Percentiles rank a stretch among this genome's conserved stretches.
These are phyloP conservation scores for Galerina sulciceps DNA, from an alignment of 768 basidiomycete genomes.

Conservation along the genomic window DNA sequence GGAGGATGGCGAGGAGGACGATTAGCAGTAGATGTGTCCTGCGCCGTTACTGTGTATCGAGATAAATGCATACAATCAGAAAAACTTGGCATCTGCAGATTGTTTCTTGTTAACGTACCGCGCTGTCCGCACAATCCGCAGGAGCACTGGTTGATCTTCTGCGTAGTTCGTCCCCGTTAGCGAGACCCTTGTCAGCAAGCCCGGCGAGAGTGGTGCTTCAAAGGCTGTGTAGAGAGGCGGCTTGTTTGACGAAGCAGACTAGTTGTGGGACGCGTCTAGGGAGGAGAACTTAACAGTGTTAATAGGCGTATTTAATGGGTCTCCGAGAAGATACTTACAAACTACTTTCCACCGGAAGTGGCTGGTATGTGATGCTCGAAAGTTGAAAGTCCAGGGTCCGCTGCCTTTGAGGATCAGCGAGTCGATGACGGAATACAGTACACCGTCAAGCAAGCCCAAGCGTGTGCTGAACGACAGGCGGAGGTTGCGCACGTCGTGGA, in stretches of 20 bases:
- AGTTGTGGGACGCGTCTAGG: slow-evolving; percentile 73
- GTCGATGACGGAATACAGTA: slow-evolving; percentile 89
- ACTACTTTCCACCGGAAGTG: slow-evolving; percentile 28
- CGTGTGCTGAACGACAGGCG: slow-evolving; percentile 85
- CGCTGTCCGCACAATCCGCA: slow-evolving; percentile 59
- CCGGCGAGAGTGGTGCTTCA: slow-evolving; percentile 90
- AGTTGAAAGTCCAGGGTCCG: slow-evolving; percentile 94
- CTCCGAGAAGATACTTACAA: slow-evolving; percentile 24
- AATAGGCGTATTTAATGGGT: background rate
- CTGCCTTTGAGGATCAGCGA: slow-evolving; percentile 82
- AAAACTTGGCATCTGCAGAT: too few species aligned
- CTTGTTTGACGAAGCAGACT: slow-evolving; percentile 62
- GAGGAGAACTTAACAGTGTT: slow-evolving; percentile 18
- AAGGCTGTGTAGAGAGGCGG: slow-evolving; percentile 88
- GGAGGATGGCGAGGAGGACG: too few species aligned
- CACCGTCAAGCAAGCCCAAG: slow-evolving; percentile 85
- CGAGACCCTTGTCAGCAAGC: slow-evolving; percentile 87
- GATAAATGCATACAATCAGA: too few species aligned
- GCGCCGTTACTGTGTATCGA: too few species aligned
- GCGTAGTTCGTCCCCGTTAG: slow-evolving; percentile 95
- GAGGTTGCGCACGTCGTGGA: slow-evolving; percentile 90
- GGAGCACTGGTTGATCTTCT: slow-evolving; percentile 92
- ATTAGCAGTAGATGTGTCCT: too few species aligned
- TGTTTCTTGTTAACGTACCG: slow-evolving; percentile 30
- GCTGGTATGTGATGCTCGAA: slow-evolving; percentile 55